These are phyloP conservation scores for Xylaria venustula DNA, from an alignment of 495 filamentous ascomycete genomes.

Conservation along the genomic window DNA sequence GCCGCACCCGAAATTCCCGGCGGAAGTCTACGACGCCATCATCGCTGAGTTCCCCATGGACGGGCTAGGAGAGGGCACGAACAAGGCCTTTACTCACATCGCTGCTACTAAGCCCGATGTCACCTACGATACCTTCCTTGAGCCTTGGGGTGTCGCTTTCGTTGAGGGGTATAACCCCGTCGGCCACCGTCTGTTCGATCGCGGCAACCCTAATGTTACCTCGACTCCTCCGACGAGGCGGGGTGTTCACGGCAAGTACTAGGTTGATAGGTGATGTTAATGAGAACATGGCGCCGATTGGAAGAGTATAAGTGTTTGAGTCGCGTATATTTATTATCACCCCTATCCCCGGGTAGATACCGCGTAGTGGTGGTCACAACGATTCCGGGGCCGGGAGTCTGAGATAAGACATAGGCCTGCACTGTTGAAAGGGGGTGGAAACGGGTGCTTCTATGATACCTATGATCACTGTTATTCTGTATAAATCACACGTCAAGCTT, in stretches of 20 bases:
- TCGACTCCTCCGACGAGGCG: not conserved
- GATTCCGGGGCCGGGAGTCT: not conserved
- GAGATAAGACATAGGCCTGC: too few relatives aligned
- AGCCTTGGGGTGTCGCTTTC: constrained; percentile 8
- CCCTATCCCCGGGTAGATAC: too few relatives aligned
- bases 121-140: constrained; percentile 8
- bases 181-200: constrained; percentile 9
- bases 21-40: constrained; percentile 29
- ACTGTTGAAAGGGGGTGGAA: too few relatives aligned
- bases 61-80: constrained; percentile 8
- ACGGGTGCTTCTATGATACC: too few relatives aligned
- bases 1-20: constrained; percentile 18
- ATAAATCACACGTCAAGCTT: too few relatives aligned
- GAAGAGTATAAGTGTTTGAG: too few relatives aligned
- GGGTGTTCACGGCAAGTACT: not conserved
- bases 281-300: too few relatives aligned
- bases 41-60: constrained; percentile 32
- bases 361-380: not conserved
- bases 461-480: too few relatives aligned
- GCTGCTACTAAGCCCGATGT: not conserved
- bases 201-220: not conserved
- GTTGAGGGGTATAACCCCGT: constrained; percentile 6
- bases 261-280: too few relatives aligned
- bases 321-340: too few relatives aligned
- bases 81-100: constrained; percentile 9